Evolutionary conservation across 148 eudicot genomes (phyloP), one percentile per base, ranked within the genome.

Genomic region (Fagopyrum tataricum): DNA sequence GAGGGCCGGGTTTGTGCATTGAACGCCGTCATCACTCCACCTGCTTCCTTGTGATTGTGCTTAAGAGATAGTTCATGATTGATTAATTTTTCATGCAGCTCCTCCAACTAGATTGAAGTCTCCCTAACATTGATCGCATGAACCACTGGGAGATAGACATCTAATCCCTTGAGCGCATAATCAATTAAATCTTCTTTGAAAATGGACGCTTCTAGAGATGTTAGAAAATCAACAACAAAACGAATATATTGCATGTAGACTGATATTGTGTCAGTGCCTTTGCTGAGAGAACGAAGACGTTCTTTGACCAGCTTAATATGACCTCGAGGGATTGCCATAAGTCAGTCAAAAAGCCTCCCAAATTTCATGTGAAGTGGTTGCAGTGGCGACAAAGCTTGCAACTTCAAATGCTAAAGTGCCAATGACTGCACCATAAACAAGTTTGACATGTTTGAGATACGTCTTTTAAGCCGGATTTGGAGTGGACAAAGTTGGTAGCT

Each of bases 41-140:
- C 48, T 1, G 13, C 9, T 7, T 44, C 48, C 48, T 52, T 52
- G 21, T n/a, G 17, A 4, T 52, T 20, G 6, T 4, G 4, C 21
- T n/a, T 52, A 0, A 67, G 46, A 0, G 31, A 4, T 0, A 67
- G 31, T 13, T 78, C 80, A 2, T 47, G 42, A 5, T 42, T 68
- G 26, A 78, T 67, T 11, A 73, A 44, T 13, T 73, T 73, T 13
- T 78, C 73, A 26, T 67, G 80, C 2, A 78, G 15, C 4, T 73
- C 80, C 7, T 55, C 56, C 39, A 78, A 67, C 0, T 76, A 67
- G 20, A 73, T 73, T 5, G 69, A n/a, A 4, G 73, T 37, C 0
- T 78, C 70, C 3, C 80, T 20, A 0, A 69, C 80, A 13, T 73
- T 55, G 14, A 70, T 37, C 0, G 70, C 51, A 47, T 56, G 53